Conservation (phyloP, 2,329 filamentous ascomycete genomes). For the Stenocarpella maydis region DNA sequence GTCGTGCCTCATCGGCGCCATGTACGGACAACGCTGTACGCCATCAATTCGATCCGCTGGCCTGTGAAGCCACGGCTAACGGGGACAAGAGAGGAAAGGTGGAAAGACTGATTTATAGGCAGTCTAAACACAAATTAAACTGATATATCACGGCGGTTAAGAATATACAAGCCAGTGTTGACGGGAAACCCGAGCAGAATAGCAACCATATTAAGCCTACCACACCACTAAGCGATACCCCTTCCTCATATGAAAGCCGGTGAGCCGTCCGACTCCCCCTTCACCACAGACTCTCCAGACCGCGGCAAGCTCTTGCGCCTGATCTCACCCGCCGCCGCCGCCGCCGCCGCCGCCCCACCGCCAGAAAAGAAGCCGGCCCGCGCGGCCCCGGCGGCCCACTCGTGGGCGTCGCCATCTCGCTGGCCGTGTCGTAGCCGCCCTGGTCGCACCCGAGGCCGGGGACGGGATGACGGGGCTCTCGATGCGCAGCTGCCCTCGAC, state of each 20-base stretch:
- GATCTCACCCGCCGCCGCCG: neutral
- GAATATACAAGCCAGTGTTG: neutral
- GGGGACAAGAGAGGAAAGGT: too few species aligned
- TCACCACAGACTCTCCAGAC: slow-evolving; percentile 1
- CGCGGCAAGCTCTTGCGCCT: slow-evolving; percentile 12
- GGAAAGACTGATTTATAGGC: too few species aligned
- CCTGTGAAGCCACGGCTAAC: too few species aligned
- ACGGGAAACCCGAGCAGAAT: neutral
- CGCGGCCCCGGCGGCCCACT: neutral
- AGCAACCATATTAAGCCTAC: neutral
- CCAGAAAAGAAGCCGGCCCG: neutral
- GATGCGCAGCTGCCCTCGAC: neutral
- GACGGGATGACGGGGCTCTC: slow-evolving; percentile 18
- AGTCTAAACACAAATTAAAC: too few species aligned
- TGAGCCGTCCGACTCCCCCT: slow-evolving; percentile 9
- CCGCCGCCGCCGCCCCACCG: neutral
- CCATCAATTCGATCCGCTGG: too few species aligned
- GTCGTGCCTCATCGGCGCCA: too few species aligned
- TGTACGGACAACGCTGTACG: too few species aligned
- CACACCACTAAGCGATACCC: neutral
- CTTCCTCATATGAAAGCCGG: slow-evolving; percentile 15
- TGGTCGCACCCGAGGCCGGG: neutral
- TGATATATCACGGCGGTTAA: too few species aligned
- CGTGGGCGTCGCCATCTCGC: neutral
- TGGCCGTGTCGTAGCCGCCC: neutral